Evolutionary conservation across 345 rosid species (phyloP).

Genomic region (Eucalyptus dawsonii): DNA sequence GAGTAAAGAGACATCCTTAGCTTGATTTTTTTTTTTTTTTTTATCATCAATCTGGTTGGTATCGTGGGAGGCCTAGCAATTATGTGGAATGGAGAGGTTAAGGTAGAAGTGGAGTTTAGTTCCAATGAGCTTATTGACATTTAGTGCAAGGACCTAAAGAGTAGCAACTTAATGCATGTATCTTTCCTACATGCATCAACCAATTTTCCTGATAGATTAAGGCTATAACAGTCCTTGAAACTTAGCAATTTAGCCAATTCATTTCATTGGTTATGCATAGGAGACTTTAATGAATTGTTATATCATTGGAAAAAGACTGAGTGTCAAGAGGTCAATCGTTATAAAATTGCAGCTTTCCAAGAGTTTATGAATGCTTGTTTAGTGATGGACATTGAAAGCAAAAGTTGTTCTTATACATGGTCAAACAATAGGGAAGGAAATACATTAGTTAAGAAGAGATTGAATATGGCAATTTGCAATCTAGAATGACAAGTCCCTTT

Average conservation of each 20-base stretch:
- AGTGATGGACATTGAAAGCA: not conserved
- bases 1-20: rapidly evolving
- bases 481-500: not conserved
- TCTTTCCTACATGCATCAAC: not conserved
- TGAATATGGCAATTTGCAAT: not conserved
- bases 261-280: not conserved
- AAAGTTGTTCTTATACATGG: not conserved
- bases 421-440: not conserved
- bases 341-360: not conserved
- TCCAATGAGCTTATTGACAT: rapidly evolving
- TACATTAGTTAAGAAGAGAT: not conserved
- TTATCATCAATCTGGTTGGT: not conserved
- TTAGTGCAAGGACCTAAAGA: not conserved
- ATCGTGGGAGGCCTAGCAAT: not conserved
- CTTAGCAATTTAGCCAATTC: not conserved
- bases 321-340: not conserved
- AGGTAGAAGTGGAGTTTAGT: not conserved
- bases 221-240: not conserved
- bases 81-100: not conserved
- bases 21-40: not conserved
- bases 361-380: not conserved
- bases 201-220: not conserved
- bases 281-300: not conserved
- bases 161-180: not conserved
- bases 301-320: not conserved